Evolutionary conservation across 108 stramenopile genomes (phyloP), one percentile per base, ranked within the genome.

Genomic region (Pseudonitzschia delicatissima): DNA sequence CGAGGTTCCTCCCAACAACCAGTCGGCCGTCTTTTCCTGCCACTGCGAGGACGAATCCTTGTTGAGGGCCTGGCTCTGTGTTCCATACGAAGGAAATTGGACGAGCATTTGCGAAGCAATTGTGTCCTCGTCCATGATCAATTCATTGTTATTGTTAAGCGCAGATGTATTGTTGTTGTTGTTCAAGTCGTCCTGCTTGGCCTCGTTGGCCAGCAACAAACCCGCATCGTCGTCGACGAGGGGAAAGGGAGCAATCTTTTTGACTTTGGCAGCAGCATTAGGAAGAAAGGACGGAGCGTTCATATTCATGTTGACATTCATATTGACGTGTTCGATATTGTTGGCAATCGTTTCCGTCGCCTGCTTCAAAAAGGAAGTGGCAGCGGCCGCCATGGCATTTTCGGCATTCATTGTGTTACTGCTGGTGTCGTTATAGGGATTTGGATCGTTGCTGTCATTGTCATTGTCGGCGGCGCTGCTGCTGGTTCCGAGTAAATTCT

Each of bases 41-140:
- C 60, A 61, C 32, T 61, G 60, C n/a, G 39, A 26, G 20, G 60
- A 61, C 18, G 20, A 20, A 32, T 66, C 58, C 55, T 50, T 61
- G 28, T 18, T 55, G 25, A 64, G 63, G 45, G 74, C 74, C 31
- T 68, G 74, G 35, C 74, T 80, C 13, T 61, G 71, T 15, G 59
- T 77, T 3, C 83, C 83, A 55, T 80, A 84, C 21, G 67, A 73
- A 1, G 91, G 91, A 78, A 92, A 92, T 52, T 92, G 88, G 25
- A 86, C 76, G 26, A 92, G 69, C 76, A 86, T 64, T 28, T 73
- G 61, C 63, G 80, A 82, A 4, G 86, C 87, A 34, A 79, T 20
- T 48, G 84, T 86, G 64, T 89, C 86, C 36, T 87, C 85, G 25
- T 77, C 68, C 13, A 48, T 45, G 13, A 44, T 13, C n/a, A 25